Percentiles rank a stretch among this genome's conserved stretches.
These are phyloP conservation scores for Leccinum solheimii DNA, from an alignment of 1,284 basidiomycete species.

Conservation along the genomic window DNA sequence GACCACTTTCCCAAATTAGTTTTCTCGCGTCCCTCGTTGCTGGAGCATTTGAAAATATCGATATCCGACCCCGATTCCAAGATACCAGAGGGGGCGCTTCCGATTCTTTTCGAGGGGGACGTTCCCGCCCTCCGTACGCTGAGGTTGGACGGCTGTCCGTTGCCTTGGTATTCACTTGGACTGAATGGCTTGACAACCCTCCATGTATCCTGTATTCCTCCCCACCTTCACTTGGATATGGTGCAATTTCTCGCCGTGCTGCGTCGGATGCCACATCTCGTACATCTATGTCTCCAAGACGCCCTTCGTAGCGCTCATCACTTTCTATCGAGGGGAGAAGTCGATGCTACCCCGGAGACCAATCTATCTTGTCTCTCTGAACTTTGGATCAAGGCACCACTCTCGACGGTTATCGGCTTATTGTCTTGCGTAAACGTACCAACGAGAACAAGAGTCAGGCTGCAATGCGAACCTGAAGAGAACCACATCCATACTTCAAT, in stretches of 20 bases:
- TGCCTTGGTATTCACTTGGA: background rate
- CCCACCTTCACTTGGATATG: background rate
- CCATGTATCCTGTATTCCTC: background rate
- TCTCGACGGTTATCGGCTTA: constrained; percentile 4
- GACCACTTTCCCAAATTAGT: background rate
- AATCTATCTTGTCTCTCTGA: background rate
- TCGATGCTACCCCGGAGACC: background rate
- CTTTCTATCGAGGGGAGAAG: background rate
- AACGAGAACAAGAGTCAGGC: background rate
- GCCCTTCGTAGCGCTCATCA: background rate
- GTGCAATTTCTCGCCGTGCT: constrained; percentile 27
- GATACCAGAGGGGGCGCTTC: background rate
- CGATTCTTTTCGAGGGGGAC: background rate
- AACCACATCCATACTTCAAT: background rate
- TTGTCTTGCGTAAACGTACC: constrained; percentile 7
- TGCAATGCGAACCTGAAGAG: background rate
- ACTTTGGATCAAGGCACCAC: background rate
- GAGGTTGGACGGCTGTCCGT: background rate
- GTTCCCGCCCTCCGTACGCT: constrained; percentile 4
- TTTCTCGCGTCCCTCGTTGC: background rate
- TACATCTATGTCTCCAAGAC: constrained; percentile 1
- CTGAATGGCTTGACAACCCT: background rate
- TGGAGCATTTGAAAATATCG: background rate
- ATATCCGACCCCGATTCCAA: background rate
- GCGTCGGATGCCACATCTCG: constrained; percentile 29